Evolutionary conservation across 208 protist genomes (phyloP).

Genomic region (Tritrichomonas musculus): DNA sequence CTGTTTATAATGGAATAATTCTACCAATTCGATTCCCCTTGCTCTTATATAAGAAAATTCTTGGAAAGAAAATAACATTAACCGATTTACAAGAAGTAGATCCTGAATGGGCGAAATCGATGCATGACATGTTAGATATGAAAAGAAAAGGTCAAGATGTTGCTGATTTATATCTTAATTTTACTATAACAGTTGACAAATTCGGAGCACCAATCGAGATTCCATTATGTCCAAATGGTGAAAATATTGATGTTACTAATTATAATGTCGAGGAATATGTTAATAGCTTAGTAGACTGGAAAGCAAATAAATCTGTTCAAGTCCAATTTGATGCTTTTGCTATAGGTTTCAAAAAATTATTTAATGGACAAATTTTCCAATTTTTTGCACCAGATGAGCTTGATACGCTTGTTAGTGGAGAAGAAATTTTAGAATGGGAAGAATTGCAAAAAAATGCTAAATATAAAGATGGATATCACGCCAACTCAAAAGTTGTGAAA

Average conservation of each 20-base stretch:
- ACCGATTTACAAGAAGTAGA: conserved; percentile 42
- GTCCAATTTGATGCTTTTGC: neutral
- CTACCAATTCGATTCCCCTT: conserved; percentile 74
- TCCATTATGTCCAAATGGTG: conserved; percentile 42
- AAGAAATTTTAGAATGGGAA: neutral
- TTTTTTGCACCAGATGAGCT: neutral
- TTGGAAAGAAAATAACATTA: conserved; percentile 36
- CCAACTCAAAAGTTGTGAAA: conserved; percentile 38
- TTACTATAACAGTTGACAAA: conserved; percentile 38
- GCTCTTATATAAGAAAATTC: conserved; percentile 43
- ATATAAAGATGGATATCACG: conserved; percentile 56
- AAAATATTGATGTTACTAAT: conserved; percentile 45
- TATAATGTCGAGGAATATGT: conserved; percentile 48
- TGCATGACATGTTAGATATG: conserved; percentile 31
- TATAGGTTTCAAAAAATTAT: neutral
- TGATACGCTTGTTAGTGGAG: neutral
- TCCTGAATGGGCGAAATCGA: conserved; percentile 5
- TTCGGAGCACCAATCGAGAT: conserved; percentile 28
- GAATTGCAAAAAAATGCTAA: neutral
- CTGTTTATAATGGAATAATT: conserved; percentile 82
- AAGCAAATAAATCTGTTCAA: neutral
- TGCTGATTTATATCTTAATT: neutral
- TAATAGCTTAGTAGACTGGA: conserved; percentile 20
- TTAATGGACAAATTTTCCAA: neutral
- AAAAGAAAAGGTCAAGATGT: conserved; percentile 26